phyloP scores from a whole-genome alignment of 2,329 filamentous ascomycete species.

The Exophiala phaeomuriformis region DNA sequence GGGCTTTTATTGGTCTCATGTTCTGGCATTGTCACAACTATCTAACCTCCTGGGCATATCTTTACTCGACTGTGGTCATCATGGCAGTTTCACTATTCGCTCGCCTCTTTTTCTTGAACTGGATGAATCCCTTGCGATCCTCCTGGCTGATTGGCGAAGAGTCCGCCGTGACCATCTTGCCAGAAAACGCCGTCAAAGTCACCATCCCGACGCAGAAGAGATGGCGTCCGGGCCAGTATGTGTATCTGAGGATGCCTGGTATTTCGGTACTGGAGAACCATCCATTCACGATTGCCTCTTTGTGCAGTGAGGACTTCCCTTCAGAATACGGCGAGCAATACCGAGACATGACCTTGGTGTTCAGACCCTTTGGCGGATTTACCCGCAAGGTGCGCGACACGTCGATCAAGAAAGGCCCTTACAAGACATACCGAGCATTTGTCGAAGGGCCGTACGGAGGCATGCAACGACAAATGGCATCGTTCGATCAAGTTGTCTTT shows the following conservation, averaged over 20 bases:
- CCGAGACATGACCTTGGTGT: conserved; percentile 82
- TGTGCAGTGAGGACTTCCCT: conserved; percentile 88
- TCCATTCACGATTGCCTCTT: conserved; percentile 86
- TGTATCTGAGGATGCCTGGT: conserved; percentile 88
- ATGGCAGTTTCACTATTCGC: conserved; percentile 67
- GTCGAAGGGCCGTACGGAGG: conserved; percentile 92
- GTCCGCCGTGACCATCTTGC: conserved; percentile 78
- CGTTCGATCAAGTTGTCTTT: conserved; percentile 87
- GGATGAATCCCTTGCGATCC: conserved; percentile 69
- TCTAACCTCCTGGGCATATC: conserved; percentile 80
- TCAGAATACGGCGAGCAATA: conserved; percentile 85
- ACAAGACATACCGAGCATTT: conserved; percentile 86
- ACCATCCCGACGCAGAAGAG: conserved; percentile 88
- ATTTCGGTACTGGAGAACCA: conserved; percentile 89
- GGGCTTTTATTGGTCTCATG: conserved; percentile 72
- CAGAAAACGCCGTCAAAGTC: conserved; percentile 90
- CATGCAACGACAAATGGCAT: conserved; percentile 80
- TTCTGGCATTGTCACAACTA: conserved; percentile 98
- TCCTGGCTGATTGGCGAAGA: conserved; percentile 87
- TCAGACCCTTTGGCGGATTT: conserved; percentile 85
- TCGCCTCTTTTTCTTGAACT: conserved; percentile 81
- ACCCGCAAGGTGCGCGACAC: conserved; percentile 77
- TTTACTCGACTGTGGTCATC: conserved; percentile 72
- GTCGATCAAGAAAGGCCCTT: conserved; percentile 75
- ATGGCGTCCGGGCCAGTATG: conserved; percentile 90